A percentile compares a stretch with the other conserved stretches of the same genome.
phyloP scores from a whole-genome alignment of 176 grass and related monocot species.

The Aegilops tauschii region DNA sequence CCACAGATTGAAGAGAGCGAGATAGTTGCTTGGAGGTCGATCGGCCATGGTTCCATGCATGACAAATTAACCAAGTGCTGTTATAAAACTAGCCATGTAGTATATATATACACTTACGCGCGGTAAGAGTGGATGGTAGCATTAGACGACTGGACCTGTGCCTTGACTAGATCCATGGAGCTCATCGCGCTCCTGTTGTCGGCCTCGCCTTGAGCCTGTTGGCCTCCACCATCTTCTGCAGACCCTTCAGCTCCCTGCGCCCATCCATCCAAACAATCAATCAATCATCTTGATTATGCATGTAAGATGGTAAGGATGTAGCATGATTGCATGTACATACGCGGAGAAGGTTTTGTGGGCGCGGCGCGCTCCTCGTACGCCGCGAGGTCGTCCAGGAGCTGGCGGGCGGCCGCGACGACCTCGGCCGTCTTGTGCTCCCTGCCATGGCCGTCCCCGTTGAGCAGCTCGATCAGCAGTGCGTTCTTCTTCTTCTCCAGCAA shows the following conservation, averaged over 20 bases:
- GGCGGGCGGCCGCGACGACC: background rate
- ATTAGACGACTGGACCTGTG: background rate
- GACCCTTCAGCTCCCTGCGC: background rate
- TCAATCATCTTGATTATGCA: background rate
- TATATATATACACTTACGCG: background rate
- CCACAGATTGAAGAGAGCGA: too few species aligned
- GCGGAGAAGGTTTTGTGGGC: background rate
- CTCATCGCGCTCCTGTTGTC: background rate
- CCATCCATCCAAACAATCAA: background rate
- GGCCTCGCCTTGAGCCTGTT: background rate
- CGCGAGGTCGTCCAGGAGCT: background rate
- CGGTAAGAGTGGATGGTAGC: background rate
- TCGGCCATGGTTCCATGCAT: too few species aligned
- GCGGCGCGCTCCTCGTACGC: background rate
- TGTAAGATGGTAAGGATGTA: background rate
- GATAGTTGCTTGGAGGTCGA: too few species aligned
- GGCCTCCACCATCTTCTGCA: background rate
- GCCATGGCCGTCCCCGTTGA: background rate
- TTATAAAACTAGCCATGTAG: too few species aligned
- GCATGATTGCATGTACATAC: background rate
- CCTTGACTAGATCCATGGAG: too few species aligned
- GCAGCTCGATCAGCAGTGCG: background rate
- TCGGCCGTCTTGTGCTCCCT: background rate
- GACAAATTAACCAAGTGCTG: too few species aligned
- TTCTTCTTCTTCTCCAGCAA: background rate